Base-by-base conservation (phyloP, 2,329 filamentous ascomycete genomes). In the Aureobasidium mangrovei region DNA sequence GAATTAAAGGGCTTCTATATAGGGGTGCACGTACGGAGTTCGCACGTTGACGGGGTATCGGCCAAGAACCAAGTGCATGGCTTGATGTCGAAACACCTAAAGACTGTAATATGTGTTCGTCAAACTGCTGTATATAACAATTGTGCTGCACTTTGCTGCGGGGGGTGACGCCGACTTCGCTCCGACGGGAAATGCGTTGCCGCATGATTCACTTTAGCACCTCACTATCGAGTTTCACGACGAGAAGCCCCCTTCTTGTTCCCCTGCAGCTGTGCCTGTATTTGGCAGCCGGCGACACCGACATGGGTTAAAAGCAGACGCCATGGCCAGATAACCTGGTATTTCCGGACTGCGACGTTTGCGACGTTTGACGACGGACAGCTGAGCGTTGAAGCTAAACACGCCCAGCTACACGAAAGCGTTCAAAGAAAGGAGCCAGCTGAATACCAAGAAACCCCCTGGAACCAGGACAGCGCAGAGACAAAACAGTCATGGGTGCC, bases 301-400 rank as follows among this genome's bases (percentile, higher is more conserved):
- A 49, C 46, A 39, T 36, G 40, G 27, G 18, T 10, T 49, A 24
- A 47, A 24, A 39, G n/a, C 46, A 5, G 26, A 32, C 12, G 46
- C 35, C n/a, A 26, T 31, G 8, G 12, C 4, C 12, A 8, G 12
- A 18, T n/a, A 24, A 26, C 27, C 10, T 49, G 46, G 45, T 35
- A 49, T 49, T 49, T 40, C 46, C 46, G 46, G 27, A 26, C 28
- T 40, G 8, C 26, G 46, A 40, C 46, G 46, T 18, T 49, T 49
- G n/a, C 6, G 12, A 49, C 46, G 46, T 29, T n/a, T 45, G 43
- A n/a, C 39, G 18, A 49, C 18, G 18, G 18, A 18, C 18, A 18
- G 18, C 18, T 18, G 35, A 36, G 32, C 46, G 46, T 49, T 49
- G 46, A 7, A 49, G 32, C 27, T n/a, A 36, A 31, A 49, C 46